Base-by-base conservation (phyloP, 306 rosid genomes). In the Prunus armeniaca region DNA sequence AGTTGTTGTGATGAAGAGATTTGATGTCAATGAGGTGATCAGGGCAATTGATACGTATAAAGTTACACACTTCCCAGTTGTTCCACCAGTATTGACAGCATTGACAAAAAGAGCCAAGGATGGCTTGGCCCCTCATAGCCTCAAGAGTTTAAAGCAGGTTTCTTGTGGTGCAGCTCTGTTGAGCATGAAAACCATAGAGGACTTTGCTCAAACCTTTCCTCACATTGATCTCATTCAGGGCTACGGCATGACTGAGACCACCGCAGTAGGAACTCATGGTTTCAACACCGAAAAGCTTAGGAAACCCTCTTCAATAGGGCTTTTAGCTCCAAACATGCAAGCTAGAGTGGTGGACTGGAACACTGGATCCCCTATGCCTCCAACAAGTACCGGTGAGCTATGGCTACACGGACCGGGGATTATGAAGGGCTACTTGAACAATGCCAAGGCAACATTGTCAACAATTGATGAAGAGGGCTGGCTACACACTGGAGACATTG, bases 181-280 rank as follows among this genome's bases (percentile, higher is more conserved):
- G 81, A 85, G 85, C 65, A 41, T 32, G 71, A 79, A 77, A 67
- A 28, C 30, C 30, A 28, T 28, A 12, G 76, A 81, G 38, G 91
- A 85, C 2, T 90, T 94, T 73, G 69, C 85, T 28, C 84, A 62
- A 54, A 64, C 82, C 45, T 70, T 90, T 66, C 95, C 95, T 71
- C 75, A 86, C 62, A 85, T 90, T 71, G 98, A 94, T 83, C 76
- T 94, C 72, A 92, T 92, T 86, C 97, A 94, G 96, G 97, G 98
- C 60, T 95, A 92, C 80, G 98, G 95, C 81, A 81, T 95, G 97
- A 95, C 97, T 10, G 98, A 95, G 76, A 81, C 98, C 2, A 80
- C 96, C 30, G 97, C 96, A 51, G 85, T 90, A 45, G 96, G 93
- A 84, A 74, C 97, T 72, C 91, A 96, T 2, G 93, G 98, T 82